A percentile compares a stretch with the other conserved stretches of the same genome.
Conservation (phyloP, 2,329 filamentous ascomycete genomes). For the Xylariaceae sp. region DNA sequence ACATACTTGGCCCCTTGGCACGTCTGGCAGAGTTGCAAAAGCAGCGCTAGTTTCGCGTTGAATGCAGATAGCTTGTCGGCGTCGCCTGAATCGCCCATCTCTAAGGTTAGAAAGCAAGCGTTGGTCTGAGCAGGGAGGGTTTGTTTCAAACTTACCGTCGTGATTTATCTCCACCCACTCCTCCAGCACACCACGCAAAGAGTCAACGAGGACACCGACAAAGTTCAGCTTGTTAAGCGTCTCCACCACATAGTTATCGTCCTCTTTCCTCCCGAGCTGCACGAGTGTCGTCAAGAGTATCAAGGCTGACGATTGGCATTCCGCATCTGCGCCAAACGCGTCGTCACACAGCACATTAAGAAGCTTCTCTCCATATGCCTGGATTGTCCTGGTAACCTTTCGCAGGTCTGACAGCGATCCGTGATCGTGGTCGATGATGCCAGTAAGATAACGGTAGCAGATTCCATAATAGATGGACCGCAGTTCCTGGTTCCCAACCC, state of each 20-base stretch:
- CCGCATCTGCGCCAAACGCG: conserved; percentile 75
- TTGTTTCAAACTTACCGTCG: conserved; percentile 42
- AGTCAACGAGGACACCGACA: conserved; percentile 82
- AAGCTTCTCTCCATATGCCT: conserved; percentile 65
- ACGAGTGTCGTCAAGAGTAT: conserved; percentile 77
- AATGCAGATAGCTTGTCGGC: conserved; percentile 46
- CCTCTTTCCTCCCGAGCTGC: conserved; percentile 64
- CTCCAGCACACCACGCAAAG: conserved; percentile 68
- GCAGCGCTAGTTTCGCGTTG: conserved; percentile 71
- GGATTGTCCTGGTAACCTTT: conserved; percentile 68
- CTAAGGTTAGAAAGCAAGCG: conserved; percentile 13
- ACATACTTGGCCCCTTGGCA: conserved; percentile 78
- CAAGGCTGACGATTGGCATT: conserved; percentile 78
- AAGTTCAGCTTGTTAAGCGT: conserved; percentile 83
- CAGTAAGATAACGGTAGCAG: conserved; percentile 76
- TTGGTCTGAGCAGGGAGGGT: conserved; percentile 2
- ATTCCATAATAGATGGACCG: conserved; percentile 88
- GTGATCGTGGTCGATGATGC: conserved; percentile 54
- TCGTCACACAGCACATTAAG: conserved; percentile 90
- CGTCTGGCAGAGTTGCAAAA: conserved; percentile 79
- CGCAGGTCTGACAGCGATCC: conserved; percentile 41
- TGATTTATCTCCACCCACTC: conserved; percentile 60
- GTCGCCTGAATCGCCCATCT: conserved; percentile 28
- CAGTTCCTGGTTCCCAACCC: conserved; percentile 63
- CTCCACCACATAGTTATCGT: conserved; percentile 70